Conservation (phyloP, 345 rosid genomes). For the Gynandropsis gynandra region DNA sequence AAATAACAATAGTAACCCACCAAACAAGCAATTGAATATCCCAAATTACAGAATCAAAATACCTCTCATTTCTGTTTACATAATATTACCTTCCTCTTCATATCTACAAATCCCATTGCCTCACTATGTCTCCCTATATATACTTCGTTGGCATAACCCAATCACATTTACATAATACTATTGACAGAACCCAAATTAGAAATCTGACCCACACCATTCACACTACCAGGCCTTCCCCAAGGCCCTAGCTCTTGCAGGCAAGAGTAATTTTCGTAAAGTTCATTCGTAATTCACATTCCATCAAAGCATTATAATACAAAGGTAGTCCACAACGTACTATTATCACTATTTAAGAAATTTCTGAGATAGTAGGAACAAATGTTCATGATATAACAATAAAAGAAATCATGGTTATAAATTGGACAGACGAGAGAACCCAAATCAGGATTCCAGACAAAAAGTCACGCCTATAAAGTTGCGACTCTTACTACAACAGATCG, state of each 20-base stretch:
- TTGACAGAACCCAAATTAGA: constrained; percentile 24
- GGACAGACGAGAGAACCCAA: too few relatives aligned
- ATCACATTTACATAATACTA: neutral
- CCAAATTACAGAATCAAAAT: too few relatives aligned
- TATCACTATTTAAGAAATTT: neutral
- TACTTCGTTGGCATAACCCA: constrained; percentile 22
- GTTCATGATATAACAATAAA: too few relatives aligned
- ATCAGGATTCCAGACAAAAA: too few relatives aligned
- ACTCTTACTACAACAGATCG: neutral
- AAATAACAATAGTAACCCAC: too few relatives aligned
- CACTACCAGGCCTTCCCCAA: constrained; percentile 51
- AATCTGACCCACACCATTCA: constrained; percentile 37
- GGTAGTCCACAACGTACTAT: neutral
- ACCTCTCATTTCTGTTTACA: too few relatives aligned
- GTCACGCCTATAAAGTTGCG: neutral
- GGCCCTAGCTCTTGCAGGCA: constrained; percentile 72
- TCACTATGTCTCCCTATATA: too few relatives aligned
- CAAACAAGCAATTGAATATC: too few relatives aligned
- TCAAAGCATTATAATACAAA: neutral
- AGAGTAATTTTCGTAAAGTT: constrained; percentile 46
- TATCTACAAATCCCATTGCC: too few relatives aligned
- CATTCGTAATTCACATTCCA: constrained; percentile 31
- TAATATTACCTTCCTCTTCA: too few relatives aligned
- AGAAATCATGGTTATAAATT: too few relatives aligned
- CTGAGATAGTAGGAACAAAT: neutral